phyloP scores from a whole-genome alignment of 2,329 filamentous ascomycete genomes.

The Penicillium sp. region DNA sequence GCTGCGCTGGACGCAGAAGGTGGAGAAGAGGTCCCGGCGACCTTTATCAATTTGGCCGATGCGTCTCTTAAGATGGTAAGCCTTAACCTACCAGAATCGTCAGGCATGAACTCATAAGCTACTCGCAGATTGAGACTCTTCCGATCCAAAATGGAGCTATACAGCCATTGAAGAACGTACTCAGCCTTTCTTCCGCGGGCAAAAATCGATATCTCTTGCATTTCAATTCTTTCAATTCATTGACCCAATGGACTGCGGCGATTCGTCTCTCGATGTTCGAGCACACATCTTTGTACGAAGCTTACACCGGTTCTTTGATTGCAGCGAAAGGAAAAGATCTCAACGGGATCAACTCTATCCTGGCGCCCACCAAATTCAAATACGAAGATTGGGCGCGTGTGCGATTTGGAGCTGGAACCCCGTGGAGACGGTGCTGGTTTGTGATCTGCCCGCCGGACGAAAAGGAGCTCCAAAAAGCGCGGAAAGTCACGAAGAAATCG shows the following conservation, averaged over 20 bases:
- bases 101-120: not conserved
- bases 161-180: conserved; percentile 84
- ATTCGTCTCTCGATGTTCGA: conserved; percentile 94
- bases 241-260: conserved; percentile 93
- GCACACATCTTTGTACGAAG: conserved; percentile 87
- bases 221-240: conserved; percentile 89
- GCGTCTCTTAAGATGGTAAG: conserved; percentile 96
- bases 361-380: conserved; percentile 73
- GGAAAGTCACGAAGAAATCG: conserved; percentile 75
- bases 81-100: conserved; percentile 1
- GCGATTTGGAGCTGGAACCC: conserved; percentile 89
- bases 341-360: conserved; percentile 86
- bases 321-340: conserved; percentile 86
- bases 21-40: conserved; percentile 79
- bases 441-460: conserved; percentile 90
- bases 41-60: conserved; percentile 95
- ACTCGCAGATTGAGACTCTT: conserved; percentile 73
- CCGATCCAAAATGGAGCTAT: conserved; percentile 75
- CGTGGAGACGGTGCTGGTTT: conserved; percentile 96
- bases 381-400: conserved; percentile 94
- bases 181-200: conserved; percentile 92
- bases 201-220: conserved; percentile 94
- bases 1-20: conserved; percentile 84
- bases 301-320: conserved; percentile 92
- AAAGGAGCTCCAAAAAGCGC: conserved; percentile 80